Percentiles rank a stretch among this genome's conserved stretches.
Evolutionary conservation across 2,329 filamentous ascomycete genomes (phyloP).

Genomic region (Thyridium curvatum): DNA sequence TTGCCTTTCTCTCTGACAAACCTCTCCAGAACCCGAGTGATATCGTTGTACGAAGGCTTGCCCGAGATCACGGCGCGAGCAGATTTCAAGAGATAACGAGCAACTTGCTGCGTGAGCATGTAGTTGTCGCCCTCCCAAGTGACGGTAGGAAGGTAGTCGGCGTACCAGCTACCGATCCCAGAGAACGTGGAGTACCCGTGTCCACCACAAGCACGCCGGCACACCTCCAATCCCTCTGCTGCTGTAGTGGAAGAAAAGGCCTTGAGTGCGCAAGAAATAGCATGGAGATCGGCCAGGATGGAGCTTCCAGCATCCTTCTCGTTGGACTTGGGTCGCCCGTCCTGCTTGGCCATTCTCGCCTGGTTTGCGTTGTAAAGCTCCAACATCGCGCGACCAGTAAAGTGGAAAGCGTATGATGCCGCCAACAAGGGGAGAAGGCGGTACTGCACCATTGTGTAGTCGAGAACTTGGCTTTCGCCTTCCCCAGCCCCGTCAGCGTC

Average conservation of each 20-base stretch:
- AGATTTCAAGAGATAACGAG: conserved; percentile 70
- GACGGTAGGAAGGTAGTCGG: conserved; percentile 64
- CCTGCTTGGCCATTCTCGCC: conserved; percentile 51
- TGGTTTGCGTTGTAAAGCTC: conserved; percentile 66
- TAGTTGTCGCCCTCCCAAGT: conserved; percentile 80
- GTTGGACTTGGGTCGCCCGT: conserved; percentile 53
- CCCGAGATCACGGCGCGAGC: conserved; percentile 63
- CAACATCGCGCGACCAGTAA: conserved; percentile 74
- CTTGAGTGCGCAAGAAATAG: conserved; percentile 71
- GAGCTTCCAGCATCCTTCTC: conserved; percentile 61
- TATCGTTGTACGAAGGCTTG: conserved; percentile 56
- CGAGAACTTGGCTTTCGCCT: conserved; percentile 68
- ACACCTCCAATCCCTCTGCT: conserved; percentile 68
- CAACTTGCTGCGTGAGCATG: conserved; percentile 76
- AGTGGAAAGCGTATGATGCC: conserved; percentile 71
- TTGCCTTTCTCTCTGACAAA: conserved; percentile 62
- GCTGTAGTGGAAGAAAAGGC: conserved; percentile 66
- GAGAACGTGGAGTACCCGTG: conserved; percentile 72
- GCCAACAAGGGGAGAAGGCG: conserved; percentile 67
- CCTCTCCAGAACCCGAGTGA: conserved; percentile 56
- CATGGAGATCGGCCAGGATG: conserved; percentile 67
- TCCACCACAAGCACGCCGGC: conserved; percentile 69
- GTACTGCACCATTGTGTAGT: conserved; percentile 78
- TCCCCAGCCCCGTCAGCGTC: conserved; percentile 61
- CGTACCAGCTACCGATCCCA: conserved; percentile 70